phyloP scores from a whole-genome alignment of 257 asterid genomes.

The Solanum piurae region DNA sequence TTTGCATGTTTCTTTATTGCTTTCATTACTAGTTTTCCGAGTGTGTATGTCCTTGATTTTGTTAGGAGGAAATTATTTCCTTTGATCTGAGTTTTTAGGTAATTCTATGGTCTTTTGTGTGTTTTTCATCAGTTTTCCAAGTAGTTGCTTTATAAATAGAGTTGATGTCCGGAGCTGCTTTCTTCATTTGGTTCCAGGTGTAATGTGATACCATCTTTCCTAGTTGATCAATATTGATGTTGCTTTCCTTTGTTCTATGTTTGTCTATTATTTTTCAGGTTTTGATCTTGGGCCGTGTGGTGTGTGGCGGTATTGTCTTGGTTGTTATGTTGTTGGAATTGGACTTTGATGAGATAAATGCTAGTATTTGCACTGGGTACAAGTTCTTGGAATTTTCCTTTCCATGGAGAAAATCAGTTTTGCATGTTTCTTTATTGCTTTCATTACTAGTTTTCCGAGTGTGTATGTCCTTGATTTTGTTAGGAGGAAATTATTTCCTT shows the following conservation, averaged over 20 bases:
- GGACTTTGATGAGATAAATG: not conserved
- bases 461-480: not conserved
- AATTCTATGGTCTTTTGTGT: not conserved
- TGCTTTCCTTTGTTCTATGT: not conserved
- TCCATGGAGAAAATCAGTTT: not conserved
- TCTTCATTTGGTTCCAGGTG: not conserved
- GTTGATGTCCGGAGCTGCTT: not conserved
- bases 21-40: not conserved
- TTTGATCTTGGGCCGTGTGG: not conserved
- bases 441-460: not conserved
- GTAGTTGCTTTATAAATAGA: not conserved
- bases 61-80: not conserved
- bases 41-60: not conserved
- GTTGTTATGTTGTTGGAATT: not conserved
- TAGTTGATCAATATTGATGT: not conserved
- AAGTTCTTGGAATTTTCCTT: not conserved
- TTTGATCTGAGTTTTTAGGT: not conserved
- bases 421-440: not conserved
- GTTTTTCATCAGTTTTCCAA: not conserved
- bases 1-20: not conserved
- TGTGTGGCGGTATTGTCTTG: not conserved
- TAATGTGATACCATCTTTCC: not conserved
- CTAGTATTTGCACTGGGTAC: not conserved
- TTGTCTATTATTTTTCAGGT: not conserved
- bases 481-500: not conserved